These are phyloP conservation scores for Thielaviopsis populi DNA, from an alignment of 2,329 filamentous ascomycete genomes.

Conservation along the genomic window DNA sequence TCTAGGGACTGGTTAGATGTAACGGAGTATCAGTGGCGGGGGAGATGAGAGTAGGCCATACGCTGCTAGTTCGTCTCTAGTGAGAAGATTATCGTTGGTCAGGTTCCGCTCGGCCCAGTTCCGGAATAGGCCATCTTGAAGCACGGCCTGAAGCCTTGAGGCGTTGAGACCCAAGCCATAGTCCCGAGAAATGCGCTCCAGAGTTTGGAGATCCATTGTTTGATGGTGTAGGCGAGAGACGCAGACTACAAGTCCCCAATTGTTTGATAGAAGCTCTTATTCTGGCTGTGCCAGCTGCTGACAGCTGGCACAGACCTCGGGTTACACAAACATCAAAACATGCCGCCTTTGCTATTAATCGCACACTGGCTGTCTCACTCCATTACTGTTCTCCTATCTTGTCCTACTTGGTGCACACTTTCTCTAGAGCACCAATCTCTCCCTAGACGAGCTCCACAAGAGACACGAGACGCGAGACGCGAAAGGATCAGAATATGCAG, in stretches of 20 bases:
- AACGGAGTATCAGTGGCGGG: neutral
- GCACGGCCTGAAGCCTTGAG: constrained; percentile 24
- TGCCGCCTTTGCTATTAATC: too few species aligned
- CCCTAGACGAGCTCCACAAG: neutral
- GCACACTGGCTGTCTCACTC: too few species aligned
- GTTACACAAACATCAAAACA: neutral
- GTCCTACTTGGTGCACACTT: neutral
- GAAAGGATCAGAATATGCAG: neutral
- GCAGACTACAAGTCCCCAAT: too few species aligned
- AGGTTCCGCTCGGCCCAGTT: constrained; percentile 38
- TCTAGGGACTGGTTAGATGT: constrained; percentile 23
- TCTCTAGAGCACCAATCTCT: neutral
- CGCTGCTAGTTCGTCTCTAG: constrained; percentile 38
- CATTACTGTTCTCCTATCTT: neutral
- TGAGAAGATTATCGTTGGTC: constrained; percentile 36
- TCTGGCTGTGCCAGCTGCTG: neutral
- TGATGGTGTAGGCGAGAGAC: too few species aligned
- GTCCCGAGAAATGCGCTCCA: constrained; percentile 12
- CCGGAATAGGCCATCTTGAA: constrained; percentile 23
- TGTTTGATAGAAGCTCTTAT: too few species aligned
- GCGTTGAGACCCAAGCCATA: constrained; percentile 26
- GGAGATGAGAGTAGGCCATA: constrained; percentile 23
- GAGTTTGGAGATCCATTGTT: neutral
- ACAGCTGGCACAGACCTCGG: neutral
- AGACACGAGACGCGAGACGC: neutral